Evolutionary conservation across 2,329 filamentous ascomycete genomes (phyloP), one percentile per base, ranked within the genome.

Genomic region (Sporothrix curviconia): DNA sequence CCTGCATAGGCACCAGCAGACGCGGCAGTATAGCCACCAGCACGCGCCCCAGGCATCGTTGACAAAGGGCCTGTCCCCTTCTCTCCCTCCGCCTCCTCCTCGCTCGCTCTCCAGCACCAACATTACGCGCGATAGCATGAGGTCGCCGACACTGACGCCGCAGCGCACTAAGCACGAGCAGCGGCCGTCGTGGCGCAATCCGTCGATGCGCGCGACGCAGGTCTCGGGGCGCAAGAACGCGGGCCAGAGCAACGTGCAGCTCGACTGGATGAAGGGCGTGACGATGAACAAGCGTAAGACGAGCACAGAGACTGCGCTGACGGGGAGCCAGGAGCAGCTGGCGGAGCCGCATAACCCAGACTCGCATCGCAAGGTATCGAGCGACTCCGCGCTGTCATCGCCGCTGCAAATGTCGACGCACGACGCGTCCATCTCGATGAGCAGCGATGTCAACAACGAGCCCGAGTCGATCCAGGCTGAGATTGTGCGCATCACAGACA

Each of bases 251-350:
- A 74, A 79, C 47, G 77, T 79, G 22, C 83, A 86, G 61, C 83
- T 87, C 56, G 82, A 80, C 14, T 87, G 84, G 84, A 86, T 87
- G 80, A 85, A 82, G 65, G 83, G 84, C 5, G 83, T 87, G 59
- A 84, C 79, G 32, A 83, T 85, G 74, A 83, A 77, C 50, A 83
- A 79, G 67, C 73, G 76, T 56, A 82, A 79, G 62, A 67, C 72
- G 1, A 72, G 72, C 1, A 65, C 71, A 12, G 74, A 75, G n/a
- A 53, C 56, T 8, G 17, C 34, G 11, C 7, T 56, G 42, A 49
- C 52, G 19, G 32, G 30, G 12, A 49, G 44, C 43, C 56, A 57
- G 22, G 54, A 57, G 11, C 55, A 50, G 25, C 40, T 55, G 9
- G 3, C 22, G 1, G 58, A 55, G 19, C 42, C 47, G 7, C 51